Percentiles rank a stretch among this genome's conserved stretches.
Conservation (phyloP, 208 protist species). For the Trypanosoma theileri region DNA sequence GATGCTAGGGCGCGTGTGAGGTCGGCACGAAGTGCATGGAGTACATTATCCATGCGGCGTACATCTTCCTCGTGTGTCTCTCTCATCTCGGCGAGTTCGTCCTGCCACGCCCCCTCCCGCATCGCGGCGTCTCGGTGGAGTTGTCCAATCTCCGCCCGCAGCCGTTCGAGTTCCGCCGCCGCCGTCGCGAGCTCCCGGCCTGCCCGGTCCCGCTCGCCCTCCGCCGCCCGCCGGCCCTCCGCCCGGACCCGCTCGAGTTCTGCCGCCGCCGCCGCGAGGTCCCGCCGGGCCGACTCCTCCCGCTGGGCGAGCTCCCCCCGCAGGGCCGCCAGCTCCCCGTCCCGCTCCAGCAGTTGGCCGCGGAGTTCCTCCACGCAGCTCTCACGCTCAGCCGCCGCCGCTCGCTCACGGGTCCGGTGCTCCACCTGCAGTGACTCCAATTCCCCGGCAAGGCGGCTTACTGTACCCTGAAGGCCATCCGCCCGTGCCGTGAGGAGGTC, state of each 20-base stretch:
- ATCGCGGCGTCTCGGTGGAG: slow-evolving; percentile 55
- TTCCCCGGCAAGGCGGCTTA: slow-evolving; percentile 41
- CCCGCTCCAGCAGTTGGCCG: slow-evolving; percentile 32
- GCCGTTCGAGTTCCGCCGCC: slow-evolving; percentile 38
- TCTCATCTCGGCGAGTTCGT: slow-evolving; percentile 56
- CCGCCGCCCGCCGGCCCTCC: slow-evolving; percentile 48
- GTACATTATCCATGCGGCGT: slow-evolving; percentile 71
- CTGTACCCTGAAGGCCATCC: slow-evolving; percentile 48
- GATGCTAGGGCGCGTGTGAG: slow-evolving; percentile 51
- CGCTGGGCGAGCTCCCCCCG: slow-evolving; percentile 43
- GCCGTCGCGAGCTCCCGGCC: slow-evolving; percentile 42
- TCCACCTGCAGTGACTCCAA: slow-evolving; percentile 58
- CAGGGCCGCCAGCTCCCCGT: slow-evolving; percentile 36
- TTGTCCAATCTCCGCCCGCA: slow-evolving; percentile 62
- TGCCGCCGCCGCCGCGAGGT: slow-evolving; percentile 42
- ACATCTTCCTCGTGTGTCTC: slow-evolving; percentile 67
- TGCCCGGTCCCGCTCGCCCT: slow-evolving; percentile 47
- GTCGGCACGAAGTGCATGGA: slow-evolving; percentile 76
- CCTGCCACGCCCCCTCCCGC: slow-evolving; percentile 50
- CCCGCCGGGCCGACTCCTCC: slow-evolving; percentile 49
- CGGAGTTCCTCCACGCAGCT: slow-evolving; percentile 50
- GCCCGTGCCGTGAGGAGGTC: slow-evolving; percentile 54
- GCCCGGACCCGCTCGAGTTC: slow-evolving; percentile 45
- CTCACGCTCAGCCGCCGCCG: slow-evolving; percentile 56
- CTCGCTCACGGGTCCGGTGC: slow-evolving; percentile 50